phyloP scores from a whole-genome alignment of 495 filamentous ascomycete genomes.

The Podospora bellae-mahoneyi region DNA sequence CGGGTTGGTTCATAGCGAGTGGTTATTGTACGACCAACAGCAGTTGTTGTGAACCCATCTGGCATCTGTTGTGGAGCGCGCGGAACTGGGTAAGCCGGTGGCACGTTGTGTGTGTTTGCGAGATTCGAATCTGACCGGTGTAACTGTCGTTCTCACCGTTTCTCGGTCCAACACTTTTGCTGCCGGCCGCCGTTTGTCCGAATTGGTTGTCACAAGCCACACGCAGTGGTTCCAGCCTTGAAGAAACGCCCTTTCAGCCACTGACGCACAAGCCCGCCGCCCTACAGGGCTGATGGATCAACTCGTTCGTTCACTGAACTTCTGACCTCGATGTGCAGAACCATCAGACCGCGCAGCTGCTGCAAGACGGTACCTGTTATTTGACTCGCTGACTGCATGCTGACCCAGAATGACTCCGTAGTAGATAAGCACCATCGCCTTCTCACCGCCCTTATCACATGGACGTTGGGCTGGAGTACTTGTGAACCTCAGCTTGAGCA shows the following conservation, averaged over 20 bases:
- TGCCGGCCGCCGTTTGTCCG: background rate
- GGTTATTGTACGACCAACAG: background rate
- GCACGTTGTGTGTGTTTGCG: background rate
- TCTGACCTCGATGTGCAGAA: conserved; percentile 17
- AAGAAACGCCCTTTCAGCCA: conserved; percentile 1
- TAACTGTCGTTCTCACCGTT: background rate
- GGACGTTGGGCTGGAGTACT: background rate
- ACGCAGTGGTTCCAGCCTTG: background rate
- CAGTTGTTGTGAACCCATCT: background rate
- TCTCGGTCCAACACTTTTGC: background rate
- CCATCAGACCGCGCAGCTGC: background rate
- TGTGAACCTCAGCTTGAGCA: background rate
- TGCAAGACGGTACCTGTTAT: background rate
- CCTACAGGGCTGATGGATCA: conserved; percentile 24
- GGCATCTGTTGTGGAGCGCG: background rate
- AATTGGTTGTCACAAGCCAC: background rate
- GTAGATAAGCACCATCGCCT: background rate
- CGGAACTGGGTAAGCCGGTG: background rate
- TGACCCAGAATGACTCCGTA: background rate
- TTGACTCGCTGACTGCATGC: conserved; percentile 5
- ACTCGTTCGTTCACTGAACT: conserved; percentile 9
- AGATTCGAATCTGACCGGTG: background rate
- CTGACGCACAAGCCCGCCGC: conserved; percentile 11
- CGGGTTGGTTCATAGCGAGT: background rate
- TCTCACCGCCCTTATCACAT: background rate